phyloP scores from a whole-genome alignment of 495 filamentous ascomycete species.

The Daldinia caldariorum region DNA sequence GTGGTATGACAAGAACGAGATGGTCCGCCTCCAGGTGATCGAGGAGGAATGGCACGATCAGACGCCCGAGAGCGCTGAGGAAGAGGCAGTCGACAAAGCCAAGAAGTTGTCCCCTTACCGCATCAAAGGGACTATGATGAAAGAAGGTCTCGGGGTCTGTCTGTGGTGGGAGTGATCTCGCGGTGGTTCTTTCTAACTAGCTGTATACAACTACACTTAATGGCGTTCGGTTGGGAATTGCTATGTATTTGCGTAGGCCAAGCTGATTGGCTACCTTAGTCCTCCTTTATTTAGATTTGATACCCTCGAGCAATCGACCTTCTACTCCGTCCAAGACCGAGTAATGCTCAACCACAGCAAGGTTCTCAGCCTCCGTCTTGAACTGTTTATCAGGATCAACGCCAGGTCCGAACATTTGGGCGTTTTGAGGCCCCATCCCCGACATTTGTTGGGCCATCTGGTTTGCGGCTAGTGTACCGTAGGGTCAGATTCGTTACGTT shows the following conservation, averaged over 20 bases:
- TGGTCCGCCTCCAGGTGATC: slow-evolving; percentile 84
- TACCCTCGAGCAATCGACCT: slow-evolving; percentile 73
- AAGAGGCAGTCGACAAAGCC: slow-evolving; percentile 59
- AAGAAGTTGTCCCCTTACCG: slow-evolving; percentile 69
- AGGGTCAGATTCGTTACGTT: slow-evolving; percentile 22
- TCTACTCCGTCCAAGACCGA: slow-evolving; percentile 89
- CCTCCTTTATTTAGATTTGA: slow-evolving; percentile 51
- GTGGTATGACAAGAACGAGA: slow-evolving; percentile 88
- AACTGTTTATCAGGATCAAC: slow-evolving; percentile 96
- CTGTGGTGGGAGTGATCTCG: slow-evolving; percentile 62
- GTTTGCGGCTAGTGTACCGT: slow-evolving; percentile 75
- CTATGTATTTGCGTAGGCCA: slow-evolving; percentile 26
- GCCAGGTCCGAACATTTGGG: slow-evolving; percentile 88
- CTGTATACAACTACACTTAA: slow-evolving; percentile 15
- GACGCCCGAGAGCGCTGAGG: slow-evolving; percentile 72
- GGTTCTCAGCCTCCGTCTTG: slow-evolving; percentile 87
- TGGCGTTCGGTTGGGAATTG: slow-evolving; percentile 20
- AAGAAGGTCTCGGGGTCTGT: slow-evolving; percentile 61
- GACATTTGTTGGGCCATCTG: slow-evolving; percentile 96
- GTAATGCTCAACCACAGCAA: slow-evolving; percentile 93
- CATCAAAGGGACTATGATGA: slow-evolving; percentile 70
- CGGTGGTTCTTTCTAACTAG: slow-evolving; percentile 2
- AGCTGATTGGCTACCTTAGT: slow-evolving; percentile 31
- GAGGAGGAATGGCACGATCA: slow-evolving; percentile 90
- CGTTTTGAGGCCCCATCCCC: slow-evolving; percentile 73